Percentiles rank a stretch among this genome's conserved stretches.
These are phyloP conservation scores for Chlamydomonas incerta DNA, from an alignment of 139 green algal species.

Conservation along the genomic window DNA sequence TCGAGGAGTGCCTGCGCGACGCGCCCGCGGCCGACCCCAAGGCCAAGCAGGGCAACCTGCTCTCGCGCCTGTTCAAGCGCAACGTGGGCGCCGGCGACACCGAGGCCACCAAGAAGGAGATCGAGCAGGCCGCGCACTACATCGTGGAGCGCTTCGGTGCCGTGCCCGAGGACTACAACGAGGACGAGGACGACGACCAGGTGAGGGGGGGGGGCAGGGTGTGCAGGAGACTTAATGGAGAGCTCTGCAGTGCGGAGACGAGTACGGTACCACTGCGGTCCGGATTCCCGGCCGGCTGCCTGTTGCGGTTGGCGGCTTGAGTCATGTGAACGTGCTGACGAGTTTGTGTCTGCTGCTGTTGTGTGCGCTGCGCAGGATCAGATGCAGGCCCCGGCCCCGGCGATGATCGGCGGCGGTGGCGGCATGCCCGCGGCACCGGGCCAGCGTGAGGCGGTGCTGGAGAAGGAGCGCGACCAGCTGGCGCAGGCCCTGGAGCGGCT, in stretches of 20 bases:
- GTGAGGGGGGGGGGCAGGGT: too few species aligned
- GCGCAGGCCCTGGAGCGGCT: conserved; percentile 73
- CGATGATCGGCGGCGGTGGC: too few species aligned
- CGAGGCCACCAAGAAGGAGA: conserved; percentile 44
- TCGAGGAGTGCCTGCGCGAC: conserved; percentile 68
- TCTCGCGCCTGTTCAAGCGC: conserved; percentile 14
- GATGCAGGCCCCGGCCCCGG: too few species aligned
- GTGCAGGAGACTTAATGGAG: too few species aligned
- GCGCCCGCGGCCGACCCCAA: conserved; percentile 43
- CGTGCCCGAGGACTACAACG: conserved; percentile 41
- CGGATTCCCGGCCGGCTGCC: too few species aligned
- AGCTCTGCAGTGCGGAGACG: too few species aligned
- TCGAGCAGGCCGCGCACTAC: conserved; percentile 55
- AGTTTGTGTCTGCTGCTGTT: too few species aligned
- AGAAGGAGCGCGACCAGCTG: conserved; percentile 73
- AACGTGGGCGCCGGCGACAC: background rate
- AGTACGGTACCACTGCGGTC: too few species aligned
- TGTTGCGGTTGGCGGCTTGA: too few species aligned
- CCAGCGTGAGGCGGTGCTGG: conserved; percentile 46
- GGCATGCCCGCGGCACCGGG: background rate
- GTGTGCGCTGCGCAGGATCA: too few species aligned
- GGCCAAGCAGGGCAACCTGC: conserved; percentile 7
- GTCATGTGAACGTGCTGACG: too few species aligned
- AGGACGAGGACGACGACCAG: conserved; percentile 45
- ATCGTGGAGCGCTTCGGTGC: conserved; percentile 67